Evolutionary conservation across 306 rosid genomes (phyloP).

Genomic region (Cicer arietinum): DNA sequence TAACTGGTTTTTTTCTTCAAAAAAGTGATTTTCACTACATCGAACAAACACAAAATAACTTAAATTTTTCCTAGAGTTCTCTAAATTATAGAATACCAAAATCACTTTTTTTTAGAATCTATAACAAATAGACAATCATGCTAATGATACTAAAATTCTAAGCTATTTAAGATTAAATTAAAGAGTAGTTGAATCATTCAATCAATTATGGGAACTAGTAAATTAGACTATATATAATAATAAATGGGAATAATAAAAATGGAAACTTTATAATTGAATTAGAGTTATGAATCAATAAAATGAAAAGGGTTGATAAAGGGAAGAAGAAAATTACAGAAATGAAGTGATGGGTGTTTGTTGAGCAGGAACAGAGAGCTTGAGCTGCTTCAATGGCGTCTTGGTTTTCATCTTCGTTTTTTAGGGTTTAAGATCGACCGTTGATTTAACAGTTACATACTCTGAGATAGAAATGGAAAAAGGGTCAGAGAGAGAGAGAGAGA

Average conservation of each 20-base stretch:
- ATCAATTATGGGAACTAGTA: background rate
- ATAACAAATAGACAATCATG: background rate
- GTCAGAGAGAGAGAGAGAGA: background rate
- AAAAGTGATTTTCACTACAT: too few relatives aligned
- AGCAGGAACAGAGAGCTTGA: conserved; percentile 86
- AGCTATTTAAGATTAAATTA: conserved; percentile 4
- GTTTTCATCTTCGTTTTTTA: conserved; percentile 63
- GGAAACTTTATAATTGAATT: background rate
- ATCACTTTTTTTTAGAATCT: too few relatives aligned
- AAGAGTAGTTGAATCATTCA: background rate
- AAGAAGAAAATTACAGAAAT: conserved; percentile 62
- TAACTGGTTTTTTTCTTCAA: too few relatives aligned
- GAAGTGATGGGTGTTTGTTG: conserved; percentile 80
- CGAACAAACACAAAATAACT: too few relatives aligned
- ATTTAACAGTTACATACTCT: background rate
- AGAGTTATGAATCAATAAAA: background rate
- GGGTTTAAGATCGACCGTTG: background rate
- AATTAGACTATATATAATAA: background rate
- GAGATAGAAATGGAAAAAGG: background rate
- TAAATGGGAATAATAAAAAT: background rate
- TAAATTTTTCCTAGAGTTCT: too few relatives aligned
- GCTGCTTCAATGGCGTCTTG: conserved; percentile 85
- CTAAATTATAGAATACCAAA: too few relatives aligned
- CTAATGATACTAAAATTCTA: background rate
- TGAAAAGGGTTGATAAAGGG: conserved; percentile 38